Evolutionary conservation across 2,329 filamentous ascomycete genomes (phyloP), one percentile per base, ranked within the genome.

Genomic region (Colletotrichum aenigma): DNA sequence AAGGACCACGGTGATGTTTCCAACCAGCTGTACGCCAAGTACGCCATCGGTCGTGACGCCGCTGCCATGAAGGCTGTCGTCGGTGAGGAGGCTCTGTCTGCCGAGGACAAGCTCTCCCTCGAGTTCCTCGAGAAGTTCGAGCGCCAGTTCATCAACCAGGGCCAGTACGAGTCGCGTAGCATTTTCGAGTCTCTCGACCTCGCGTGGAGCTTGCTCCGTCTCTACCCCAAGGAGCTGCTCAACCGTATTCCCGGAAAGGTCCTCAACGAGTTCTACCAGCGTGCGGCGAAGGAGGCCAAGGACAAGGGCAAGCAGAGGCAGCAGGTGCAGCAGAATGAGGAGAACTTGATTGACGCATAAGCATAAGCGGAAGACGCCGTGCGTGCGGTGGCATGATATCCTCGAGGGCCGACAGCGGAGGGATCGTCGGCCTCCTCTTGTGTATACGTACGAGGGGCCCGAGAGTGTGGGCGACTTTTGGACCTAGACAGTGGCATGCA

Each of bases 81-180:
- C 75, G 97, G 97, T 88, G 97, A 99, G 88, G 97, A 99, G 86
- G 97, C 97, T 38, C 87, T 99, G 83, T 98, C 96, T 32, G 91
- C 94, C 70, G 97, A 99, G 88, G 97, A 99, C 88, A 98, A 98
- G 89, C 92, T 98, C 74, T 98, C 96, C 10, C 92, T 99, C 48
- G 97, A 99, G 86, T 99, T 99, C 90, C 88, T 99, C 81, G 96
- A 98, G 84, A 98, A 98, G 88, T 99, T 99, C 83, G 97, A 99
- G 89, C 94, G 94, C 78, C 95, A 94, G 74, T 99, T 98, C 87
- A 98, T 99, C 85, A 90, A 91, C 78, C 97, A 99, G 87, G 95
- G 95, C 70, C 89, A 96, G 21, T 99, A 99, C 87, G 97, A 99
- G 87, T 94, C 94, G 79, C 94, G 97, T 81, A 93, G 90, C 78